Conservation (phyloP, 2,329 filamentous ascomycete genomes). For the Neocucurbitaria cava region DNA sequence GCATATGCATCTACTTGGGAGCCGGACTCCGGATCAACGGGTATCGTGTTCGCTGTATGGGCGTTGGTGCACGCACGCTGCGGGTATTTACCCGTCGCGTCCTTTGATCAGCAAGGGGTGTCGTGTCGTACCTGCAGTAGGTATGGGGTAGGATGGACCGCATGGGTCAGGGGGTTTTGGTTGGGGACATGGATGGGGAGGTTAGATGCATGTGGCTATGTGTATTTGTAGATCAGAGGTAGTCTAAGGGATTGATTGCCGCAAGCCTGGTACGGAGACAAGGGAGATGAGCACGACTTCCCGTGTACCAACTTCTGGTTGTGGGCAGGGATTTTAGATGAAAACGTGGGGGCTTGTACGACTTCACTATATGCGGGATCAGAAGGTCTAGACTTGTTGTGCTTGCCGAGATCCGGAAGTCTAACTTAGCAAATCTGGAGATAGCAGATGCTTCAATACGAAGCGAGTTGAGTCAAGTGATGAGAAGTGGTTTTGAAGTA, state of each 20-base stretch:
- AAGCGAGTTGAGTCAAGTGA: background rate
- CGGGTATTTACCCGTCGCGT: slow-evolving; percentile 15
- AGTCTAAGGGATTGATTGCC: background rate
- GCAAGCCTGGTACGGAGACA: background rate
- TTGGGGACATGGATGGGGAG: background rate
- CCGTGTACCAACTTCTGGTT: background rate
- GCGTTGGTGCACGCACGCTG: background rate
- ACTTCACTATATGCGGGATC: slow-evolving; percentile 5
- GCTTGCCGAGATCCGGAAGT: background rate
- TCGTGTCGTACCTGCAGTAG: slow-evolving; percentile 7
- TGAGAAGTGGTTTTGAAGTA: slow-evolving; percentile 10
- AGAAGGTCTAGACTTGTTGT: background rate
- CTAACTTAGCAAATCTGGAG: background rate
- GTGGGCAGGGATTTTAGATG: slow-evolving; percentile 3
- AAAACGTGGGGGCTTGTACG: slow-evolving; percentile 17
- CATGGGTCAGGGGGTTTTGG: background rate
- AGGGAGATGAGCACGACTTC: background rate
- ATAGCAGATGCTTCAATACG: background rate
- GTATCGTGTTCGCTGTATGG: slow-evolving; percentile 6
- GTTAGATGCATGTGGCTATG: too few relatives aligned
- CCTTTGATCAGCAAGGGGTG: background rate
- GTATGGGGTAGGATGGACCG: slow-evolving; percentile 1
- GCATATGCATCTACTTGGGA: background rate
- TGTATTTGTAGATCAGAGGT: background rate
- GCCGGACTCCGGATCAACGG: slow-evolving; percentile 8